Conservation (phyloP, 371 early-diverging fungal genomes). For the Rhizopus sp. region DNA sequence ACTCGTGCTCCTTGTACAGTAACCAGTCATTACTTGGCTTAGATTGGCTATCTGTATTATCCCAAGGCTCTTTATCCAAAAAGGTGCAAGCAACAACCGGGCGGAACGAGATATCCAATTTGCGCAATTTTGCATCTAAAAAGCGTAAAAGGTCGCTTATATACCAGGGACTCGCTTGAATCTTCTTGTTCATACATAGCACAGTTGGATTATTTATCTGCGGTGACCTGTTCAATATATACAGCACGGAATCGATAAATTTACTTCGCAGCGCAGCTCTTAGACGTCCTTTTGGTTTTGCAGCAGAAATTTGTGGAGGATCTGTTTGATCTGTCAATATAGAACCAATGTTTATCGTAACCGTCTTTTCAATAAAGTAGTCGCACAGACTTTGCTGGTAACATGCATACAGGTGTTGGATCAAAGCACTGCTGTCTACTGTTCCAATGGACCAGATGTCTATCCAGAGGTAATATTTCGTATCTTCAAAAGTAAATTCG, state of each 20-base stretch:
- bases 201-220: conserved; percentile 64
- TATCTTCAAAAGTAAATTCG: conserved; percentile 23
- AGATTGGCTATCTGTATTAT: not conserved
- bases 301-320: conserved; percentile 16
- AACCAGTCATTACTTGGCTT: conserved; percentile 29
- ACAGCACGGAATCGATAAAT: conserved; percentile 57
- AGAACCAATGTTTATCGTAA: conserved; percentile 44
- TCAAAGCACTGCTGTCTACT: conserved; percentile 56
- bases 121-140: conserved; percentile 36
- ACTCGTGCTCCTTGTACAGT: conserved; percentile 30
- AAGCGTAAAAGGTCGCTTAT: conserved; percentile 47
- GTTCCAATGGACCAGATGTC: conserved; percentile 76
- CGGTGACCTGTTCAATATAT: conserved; percentile 53
- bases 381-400: conserved; percentile 70
- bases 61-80: conserved; percentile 20
- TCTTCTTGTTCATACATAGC: conserved; percentile 42
- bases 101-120: conserved; percentile 32
- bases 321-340: conserved; percentile 23
- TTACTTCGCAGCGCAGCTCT: conserved; percentile 47
- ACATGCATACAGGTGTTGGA: conserved; percentile 58
- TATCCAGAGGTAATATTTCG: conserved; percentile 53
- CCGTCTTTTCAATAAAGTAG: conserved; percentile 70
- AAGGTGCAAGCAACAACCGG: conserved; percentile 45
- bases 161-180: conserved; percentile 43
- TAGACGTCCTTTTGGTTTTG: conserved; percentile 20